Percentiles rank a stretch among this genome's conserved stretches.
Evolutionary conservation across 495 filamentous ascomycete genomes (phyloP).

Genomic region (Elaphomyces granulatus): DNA sequence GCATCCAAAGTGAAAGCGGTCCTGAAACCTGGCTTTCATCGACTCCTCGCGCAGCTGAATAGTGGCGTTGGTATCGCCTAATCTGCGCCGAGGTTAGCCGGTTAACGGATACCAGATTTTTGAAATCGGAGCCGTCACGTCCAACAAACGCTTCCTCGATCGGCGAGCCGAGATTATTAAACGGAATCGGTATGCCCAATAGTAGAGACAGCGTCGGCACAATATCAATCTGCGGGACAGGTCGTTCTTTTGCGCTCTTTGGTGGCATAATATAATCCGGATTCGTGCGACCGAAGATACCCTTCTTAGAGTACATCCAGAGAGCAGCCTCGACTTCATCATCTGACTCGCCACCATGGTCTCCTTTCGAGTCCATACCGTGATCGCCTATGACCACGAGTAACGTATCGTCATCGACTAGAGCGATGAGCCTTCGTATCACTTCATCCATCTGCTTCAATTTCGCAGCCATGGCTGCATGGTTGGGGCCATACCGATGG

Average conservation of each 20-base stretch:
- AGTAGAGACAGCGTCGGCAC: conserved; percentile 82
- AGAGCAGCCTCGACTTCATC: conserved; percentile 88
- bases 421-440: conserved; percentile 52
- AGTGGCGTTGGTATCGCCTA: conserved; percentile 67
- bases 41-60: conserved; percentile 45
- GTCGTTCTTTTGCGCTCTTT: conserved; percentile 56
- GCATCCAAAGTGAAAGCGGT: conserved; percentile 44
- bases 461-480: conserved; percentile 82
- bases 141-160: conserved; percentile 91
- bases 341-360: conserved; percentile 92
- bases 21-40: conserved; percentile 41
- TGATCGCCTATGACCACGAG: conserved; percentile 96
- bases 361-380: conserved; percentile 94
- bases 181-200: conserved; percentile 84
- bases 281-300: conserved; percentile 63
- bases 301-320: conserved; percentile 93
- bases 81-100: conserved; percentile 74
- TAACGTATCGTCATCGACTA: conserved; percentile 71
- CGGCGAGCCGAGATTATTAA: conserved; percentile 90
- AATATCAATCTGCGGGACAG: conserved; percentile 89
- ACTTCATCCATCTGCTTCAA: conserved; percentile 81
- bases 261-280: conserved; percentile 49
- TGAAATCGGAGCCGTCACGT: conserved; percentile 47
- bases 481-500: conserved; percentile 88
- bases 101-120: conserved; percentile 59